Base-by-base conservation (phyloP, 345 rosid genomes). In the Eucalyptus sideroxylon region DNA sequence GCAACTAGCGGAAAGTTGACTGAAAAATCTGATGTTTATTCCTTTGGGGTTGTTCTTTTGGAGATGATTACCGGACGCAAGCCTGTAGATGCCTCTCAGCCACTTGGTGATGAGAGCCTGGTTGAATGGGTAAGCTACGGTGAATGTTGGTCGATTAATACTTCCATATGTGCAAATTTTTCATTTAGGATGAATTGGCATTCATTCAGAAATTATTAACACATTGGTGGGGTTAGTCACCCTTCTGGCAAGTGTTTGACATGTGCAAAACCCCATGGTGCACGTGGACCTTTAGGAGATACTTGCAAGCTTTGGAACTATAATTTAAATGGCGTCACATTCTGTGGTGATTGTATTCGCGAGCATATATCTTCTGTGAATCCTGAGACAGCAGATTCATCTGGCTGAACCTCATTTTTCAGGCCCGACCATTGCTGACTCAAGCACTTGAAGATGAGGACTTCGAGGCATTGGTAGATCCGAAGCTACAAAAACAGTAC, bases 51-150 rank as follows among this genome's bases (percentile, higher is more conserved):
- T 47, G 96, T 98, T 91, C 97, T 98, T 87, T 92, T 98, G 96
- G 99, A 98, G 93, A 93, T 98, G 89, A 96, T 98, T 90, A 97
- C 99, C 19, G 98, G 99, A 83, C 98, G 99, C 86, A 98, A 96
- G 92, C 98, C 99, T 53, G 99, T 98, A 26, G 99, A 98, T 92
- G 96, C 91, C 31, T 96, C 96, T 90, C 98, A 96, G 94, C 98
- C 99, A 51, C 89, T 96, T 80, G 99, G 99, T 56, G 99, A 98
- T 50, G 99, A 98, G 92, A 97, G 99, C 94, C 96, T 98, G 81
- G 99, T 98, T 88, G 99, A 98, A 94, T 98, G 99, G 99, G 99
- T 98, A 89, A 92, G 93, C 89, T 55, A 16, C 3, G 47, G 47
- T 49, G 42, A 47, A 49, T 81, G 45, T 81, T 9, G 81, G 55